These are phyloP conservation scores for Hypoxylon sp. DNA, from an alignment of 2,329 filamentous ascomycete species.

Conservation along the genomic window DNA sequence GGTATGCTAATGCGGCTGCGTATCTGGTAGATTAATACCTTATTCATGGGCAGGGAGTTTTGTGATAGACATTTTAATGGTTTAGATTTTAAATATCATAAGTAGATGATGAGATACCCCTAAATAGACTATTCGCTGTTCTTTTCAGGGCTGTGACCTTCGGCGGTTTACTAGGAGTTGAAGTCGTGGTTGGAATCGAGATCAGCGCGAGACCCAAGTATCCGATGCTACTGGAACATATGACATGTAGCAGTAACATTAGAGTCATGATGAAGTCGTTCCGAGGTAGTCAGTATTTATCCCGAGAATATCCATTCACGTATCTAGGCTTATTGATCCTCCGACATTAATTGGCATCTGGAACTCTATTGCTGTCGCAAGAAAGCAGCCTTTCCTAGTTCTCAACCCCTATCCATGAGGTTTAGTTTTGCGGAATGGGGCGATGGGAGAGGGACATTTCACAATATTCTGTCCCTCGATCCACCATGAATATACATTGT, in stretches of 20 bases:
- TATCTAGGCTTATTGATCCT: conserved; percentile 3
- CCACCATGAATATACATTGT: conserved; percentile 29
- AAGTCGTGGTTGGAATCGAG: background rate
- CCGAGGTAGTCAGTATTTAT: background rate
- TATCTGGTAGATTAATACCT: conserved; percentile 27
- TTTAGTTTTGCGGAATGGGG: conserved; percentile 21
- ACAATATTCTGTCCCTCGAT: conserved; percentile 72
- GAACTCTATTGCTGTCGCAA: conserved; percentile 12
- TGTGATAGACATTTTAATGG: background rate
- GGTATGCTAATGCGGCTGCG: conserved; percentile 37
- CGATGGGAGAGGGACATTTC: conserved; percentile 65
- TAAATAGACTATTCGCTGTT: conserved; percentile 1
- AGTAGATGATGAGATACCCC: conserved; percentile 11
- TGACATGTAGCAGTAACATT: background rate
- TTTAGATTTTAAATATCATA: background rate
- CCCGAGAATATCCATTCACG: background rate
- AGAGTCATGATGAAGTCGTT: background rate
- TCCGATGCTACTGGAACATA: background rate
- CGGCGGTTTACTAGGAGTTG: background rate
- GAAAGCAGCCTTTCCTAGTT: conserved; percentile 11
- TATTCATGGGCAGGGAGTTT: background rate
- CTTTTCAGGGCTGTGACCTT: background rate
- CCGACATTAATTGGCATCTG: background rate
- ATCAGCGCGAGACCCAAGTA: too few relatives aligned
- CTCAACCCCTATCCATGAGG: conserved; percentile 14